Evolutionary conservation across 2,329 filamentous ascomycete species (phyloP).

Genomic region (Dothidotthia symphoricarpi): DNA sequence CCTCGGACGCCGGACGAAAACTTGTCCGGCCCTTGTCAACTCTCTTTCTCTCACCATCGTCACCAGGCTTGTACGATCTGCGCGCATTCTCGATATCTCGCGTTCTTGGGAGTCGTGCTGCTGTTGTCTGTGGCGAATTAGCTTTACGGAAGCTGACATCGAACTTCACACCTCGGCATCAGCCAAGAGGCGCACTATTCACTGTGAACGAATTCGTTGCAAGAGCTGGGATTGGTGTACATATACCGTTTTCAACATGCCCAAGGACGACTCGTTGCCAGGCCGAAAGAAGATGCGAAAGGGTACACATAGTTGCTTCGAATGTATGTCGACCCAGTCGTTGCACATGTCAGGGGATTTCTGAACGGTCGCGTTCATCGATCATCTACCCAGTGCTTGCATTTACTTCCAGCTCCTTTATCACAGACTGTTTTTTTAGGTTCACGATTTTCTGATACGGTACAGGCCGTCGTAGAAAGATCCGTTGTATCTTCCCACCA

Average conservation of each 20-base stretch:
- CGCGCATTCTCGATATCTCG: no score
- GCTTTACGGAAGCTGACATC: background rate
- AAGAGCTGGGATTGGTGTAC: constrained; percentile 6
- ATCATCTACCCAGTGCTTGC: constrained; percentile 1
- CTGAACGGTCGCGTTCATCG: constrained; percentile 3
- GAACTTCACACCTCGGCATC: no score
- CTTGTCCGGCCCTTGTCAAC: constrained; percentile 7
- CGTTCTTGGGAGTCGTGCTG: no score
- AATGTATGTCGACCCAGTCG: constrained; percentile 39
- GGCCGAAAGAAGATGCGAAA: constrained; percentile 46
- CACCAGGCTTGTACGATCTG: background rate
- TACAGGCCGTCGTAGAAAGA: constrained; percentile 51
- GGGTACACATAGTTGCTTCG: constrained; percentile 47
- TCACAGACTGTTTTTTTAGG: background rate
- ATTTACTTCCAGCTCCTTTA: no score
- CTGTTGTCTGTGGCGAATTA: background rate
- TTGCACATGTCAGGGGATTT: background rate
- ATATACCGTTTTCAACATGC: constrained; percentile 28
- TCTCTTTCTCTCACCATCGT: constrained; percentile 6
- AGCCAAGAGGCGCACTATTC: constrained; percentile 1
- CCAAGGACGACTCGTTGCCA: constrained; percentile 36
- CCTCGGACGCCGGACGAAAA: constrained; percentile 4
- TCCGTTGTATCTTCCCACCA: constrained; percentile 48
- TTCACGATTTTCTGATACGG: constrained; percentile 20
- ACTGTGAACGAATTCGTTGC: constrained; percentile 22